These are phyloP conservation scores for Tulasnella sp. DNA, from an alignment of 768 basidiomycete species.

Conservation along the genomic window DNA sequence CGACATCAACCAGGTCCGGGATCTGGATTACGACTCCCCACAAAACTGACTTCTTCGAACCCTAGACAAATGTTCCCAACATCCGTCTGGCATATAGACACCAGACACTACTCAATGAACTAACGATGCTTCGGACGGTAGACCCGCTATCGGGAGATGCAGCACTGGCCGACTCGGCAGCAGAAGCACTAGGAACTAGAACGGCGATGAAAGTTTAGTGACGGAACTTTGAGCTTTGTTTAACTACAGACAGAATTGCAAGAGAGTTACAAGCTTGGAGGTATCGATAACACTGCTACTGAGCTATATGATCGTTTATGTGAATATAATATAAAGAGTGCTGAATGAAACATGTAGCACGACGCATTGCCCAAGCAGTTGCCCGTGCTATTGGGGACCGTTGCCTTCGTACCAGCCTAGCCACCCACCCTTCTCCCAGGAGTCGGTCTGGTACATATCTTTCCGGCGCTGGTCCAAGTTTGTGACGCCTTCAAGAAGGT, in stretches of 20 bases:
- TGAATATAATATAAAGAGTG: not conserved
- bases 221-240: not conserved
- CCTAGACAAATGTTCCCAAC: constrained; percentile 94
- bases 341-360: not conserved
- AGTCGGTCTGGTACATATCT: constrained; percentile 52
- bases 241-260: not conserved
- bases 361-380: not conserved
- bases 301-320: not conserved
- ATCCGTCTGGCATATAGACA: constrained; percentile 87
- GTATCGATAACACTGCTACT: not conserved
- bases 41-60: constrained; percentile 10
- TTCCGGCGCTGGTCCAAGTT: constrained; percentile 48
- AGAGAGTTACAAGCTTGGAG: not conserved
- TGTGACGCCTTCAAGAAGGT: constrained; percentile 56
- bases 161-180: not conserved
- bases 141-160: not conserved
- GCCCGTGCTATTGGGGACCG: not conserved
- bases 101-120: constrained; percentile 80
- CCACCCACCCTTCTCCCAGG: constrained; percentile 66
- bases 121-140: constrained; percentile 52
- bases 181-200: constrained; percentile 7
- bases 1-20: constrained; percentile 83
- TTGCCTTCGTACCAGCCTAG: constrained; percentile 33
- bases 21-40: not conserved
- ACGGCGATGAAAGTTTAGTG: not conserved